These are phyloP conservation scores for Aspergillus calidoustus DNA, from an alignment of 2,329 filamentous ascomycete genomes.

Conservation along the genomic window DNA sequence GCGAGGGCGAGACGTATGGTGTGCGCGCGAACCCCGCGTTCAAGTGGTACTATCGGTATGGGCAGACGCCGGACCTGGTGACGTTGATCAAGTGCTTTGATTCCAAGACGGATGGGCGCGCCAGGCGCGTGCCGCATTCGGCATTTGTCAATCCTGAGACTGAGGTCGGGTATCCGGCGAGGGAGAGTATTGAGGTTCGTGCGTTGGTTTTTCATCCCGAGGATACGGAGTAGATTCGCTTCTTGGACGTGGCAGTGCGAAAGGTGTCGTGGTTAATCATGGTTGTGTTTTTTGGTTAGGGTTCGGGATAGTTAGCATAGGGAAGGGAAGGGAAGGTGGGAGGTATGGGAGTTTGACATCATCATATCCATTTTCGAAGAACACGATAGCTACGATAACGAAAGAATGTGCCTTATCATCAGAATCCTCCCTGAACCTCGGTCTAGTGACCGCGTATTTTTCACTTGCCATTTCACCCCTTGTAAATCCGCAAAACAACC, in stretches of 20 bases:
- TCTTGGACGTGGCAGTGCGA: background rate
- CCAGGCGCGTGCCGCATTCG: slow-evolving; percentile 59
- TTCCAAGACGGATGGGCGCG: slow-evolving; percentile 59
- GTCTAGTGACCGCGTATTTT: background rate
- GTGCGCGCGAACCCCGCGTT: slow-evolving; percentile 51
- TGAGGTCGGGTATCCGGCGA: slow-evolving; percentile 35
- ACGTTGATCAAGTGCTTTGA: slow-evolving; percentile 67
- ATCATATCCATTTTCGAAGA: no score
- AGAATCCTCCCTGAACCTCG: background rate
- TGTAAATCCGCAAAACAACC: no score
- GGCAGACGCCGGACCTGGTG: slow-evolving; percentile 58
- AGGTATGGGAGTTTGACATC: background rate
- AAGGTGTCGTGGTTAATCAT: no score
- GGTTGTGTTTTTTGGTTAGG: background rate
- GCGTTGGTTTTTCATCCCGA: slow-evolving; percentile 58
- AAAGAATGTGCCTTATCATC: background rate
- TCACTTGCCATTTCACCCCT: background rate
- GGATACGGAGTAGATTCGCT: slow-evolving; percentile 29
- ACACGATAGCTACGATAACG: background rate
- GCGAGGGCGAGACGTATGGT: slow-evolving; percentile 55
- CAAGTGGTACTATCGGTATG: slow-evolving; percentile 59
- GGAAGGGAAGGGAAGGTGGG: no score
- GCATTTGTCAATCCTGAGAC: slow-evolving; percentile 59
- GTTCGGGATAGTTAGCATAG: background rate
- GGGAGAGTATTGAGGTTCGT: slow-evolving; percentile 63